These are phyloP conservation scores for Meredithiella fracta DNA, from an alignment of 2,329 filamentous ascomycete species.

Conservation along the genomic window DNA sequence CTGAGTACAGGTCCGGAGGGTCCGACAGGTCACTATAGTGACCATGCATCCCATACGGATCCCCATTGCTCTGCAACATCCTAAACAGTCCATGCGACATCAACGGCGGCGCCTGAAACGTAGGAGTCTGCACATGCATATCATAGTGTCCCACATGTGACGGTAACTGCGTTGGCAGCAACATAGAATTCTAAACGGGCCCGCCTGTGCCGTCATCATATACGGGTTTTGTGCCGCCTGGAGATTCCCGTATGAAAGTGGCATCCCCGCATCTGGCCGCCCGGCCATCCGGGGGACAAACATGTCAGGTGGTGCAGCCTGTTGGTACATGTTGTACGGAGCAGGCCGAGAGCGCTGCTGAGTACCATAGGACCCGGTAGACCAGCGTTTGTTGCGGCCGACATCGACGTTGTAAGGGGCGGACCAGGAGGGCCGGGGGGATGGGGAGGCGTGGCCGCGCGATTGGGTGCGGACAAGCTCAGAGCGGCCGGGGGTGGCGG, in stretches of 20 bases:
- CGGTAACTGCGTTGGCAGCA: constrained; percentile 32
- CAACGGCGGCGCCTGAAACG: constrained; percentile 34
- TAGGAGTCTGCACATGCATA: constrained; percentile 23
- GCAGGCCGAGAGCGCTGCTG: constrained; percentile 37
- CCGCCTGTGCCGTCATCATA: constrained; percentile 27
- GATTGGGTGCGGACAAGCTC: constrained; percentile 48
- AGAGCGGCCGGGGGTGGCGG: constrained; percentile 37
- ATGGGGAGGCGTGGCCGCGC: constrained; percentile 54
- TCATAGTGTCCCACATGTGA: constrained; percentile 22
- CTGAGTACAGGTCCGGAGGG: constrained; percentile 60
- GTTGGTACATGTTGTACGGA: constrained; percentile 43
- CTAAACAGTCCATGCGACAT: constrained; percentile 59
- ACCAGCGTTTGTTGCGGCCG: constrained; percentile 57
- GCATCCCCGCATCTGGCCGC: constrained; percentile 33
- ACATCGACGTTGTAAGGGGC: constrained; percentile 56
- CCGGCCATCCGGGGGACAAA: constrained; percentile 39
- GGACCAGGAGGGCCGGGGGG: constrained; percentile 50
- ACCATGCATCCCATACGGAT: constrained; percentile 47
- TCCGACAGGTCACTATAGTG: constrained; percentile 61
- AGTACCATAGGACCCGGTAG: constrained; percentile 54
- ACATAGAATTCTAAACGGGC: constrained; percentile 41
- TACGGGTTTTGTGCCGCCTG: constrained; percentile 40
- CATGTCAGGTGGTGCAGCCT: constrained; percentile 35
- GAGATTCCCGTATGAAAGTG: constrained; percentile 38
- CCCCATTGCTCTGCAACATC: constrained; percentile 59